These are phyloP conservation scores for Aquilaria agallochum DNA, from an alignment of 441 rosid species.

Conservation along the genomic window DNA sequence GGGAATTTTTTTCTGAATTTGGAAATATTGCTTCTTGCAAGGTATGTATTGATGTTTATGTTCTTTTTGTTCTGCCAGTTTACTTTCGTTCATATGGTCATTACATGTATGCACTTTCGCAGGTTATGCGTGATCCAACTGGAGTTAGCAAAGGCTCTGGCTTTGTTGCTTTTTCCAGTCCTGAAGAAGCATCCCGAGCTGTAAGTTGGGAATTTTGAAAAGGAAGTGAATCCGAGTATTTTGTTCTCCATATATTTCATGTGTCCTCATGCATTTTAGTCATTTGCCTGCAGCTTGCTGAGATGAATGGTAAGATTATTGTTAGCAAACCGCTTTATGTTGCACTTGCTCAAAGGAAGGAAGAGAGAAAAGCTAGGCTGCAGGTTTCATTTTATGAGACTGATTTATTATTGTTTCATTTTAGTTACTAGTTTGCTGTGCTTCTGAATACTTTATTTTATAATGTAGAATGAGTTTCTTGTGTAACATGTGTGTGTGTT, in stretches of 20 bases:
- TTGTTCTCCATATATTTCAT: too few species aligned
- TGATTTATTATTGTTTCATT: too few species aligned
- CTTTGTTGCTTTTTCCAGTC: slow-evolving; percentile 63
- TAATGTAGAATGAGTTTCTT: not conserved
- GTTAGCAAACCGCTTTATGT: slow-evolving; percentile 66
- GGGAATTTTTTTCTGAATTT: slow-evolving; percentile 47
- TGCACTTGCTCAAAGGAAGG: slow-evolving; percentile 72
- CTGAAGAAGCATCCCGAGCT: slow-evolving; percentile 66
- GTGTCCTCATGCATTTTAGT: slow-evolving; percentile 4
- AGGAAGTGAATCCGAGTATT: too few species aligned
- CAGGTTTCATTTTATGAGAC: slow-evolving; percentile 30
- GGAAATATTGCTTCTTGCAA: slow-evolving; percentile 68
- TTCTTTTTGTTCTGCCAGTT: not conserved
- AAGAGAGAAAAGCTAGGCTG: slow-evolving; percentile 66
- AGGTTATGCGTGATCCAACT: slow-evolving; percentile 66
- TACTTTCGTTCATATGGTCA: not conserved
- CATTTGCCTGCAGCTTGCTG: slow-evolving; percentile 39
- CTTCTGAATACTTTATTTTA: not conserved
- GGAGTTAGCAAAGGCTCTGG: slow-evolving; percentile 73
- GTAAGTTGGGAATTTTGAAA: slow-evolving; percentile 30
- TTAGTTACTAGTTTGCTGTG: too few species aligned
- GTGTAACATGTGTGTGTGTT: too few species aligned
- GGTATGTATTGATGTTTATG: slow-evolving; percentile 27
- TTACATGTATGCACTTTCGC: slow-evolving; percentile 2
- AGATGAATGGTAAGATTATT: slow-evolving; percentile 61